Percentiles rank a stretch among this genome's conserved stretches.
Evolutionary conservation across 2,329 filamentous ascomycete species (phyloP).

Genomic region (Blastomyces gilchristii): DNA sequence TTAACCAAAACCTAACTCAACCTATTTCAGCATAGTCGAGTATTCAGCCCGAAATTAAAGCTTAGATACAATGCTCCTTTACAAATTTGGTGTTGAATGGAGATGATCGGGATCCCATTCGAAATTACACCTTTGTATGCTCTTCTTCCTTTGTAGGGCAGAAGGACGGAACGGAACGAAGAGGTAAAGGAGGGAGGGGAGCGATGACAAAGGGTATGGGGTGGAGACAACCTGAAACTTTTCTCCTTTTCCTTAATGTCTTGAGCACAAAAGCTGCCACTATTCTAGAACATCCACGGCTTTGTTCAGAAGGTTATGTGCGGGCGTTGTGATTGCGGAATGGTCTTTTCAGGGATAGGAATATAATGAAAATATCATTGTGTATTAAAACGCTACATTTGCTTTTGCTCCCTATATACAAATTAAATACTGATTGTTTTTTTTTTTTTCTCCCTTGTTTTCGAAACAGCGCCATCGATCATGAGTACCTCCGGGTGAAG

Average conservation of each 20-base stretch:
- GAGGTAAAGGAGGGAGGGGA: not conserved
- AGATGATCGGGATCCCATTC: not conserved
- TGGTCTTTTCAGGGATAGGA: not conserved
- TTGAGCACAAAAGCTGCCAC: not conserved
- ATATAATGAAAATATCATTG: not conserved
- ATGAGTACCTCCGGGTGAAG: not conserved
- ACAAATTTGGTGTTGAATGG: not conserved
- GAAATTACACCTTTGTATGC: not conserved
- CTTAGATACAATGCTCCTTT: not conserved
- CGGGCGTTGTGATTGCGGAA: not conserved
- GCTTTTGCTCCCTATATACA: not conserved
- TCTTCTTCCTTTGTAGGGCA: not conserved
- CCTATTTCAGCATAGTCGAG: not conserved
- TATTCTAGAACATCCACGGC: not conserved
- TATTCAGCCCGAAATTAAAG: not conserved
- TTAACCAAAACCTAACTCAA: not conserved
- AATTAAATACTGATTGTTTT: not conserved
- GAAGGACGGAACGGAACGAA: not conserved
- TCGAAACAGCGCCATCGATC: not conserved
- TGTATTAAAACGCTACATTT: not conserved
- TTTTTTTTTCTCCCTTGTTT: not conserved
- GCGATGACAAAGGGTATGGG: not conserved
- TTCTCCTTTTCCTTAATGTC: not conserved
- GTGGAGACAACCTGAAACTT: not conserved
- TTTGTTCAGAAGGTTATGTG: not conserved